A percentile compares a stretch with the other conserved stretches of the same genome.
Evolutionary conservation across 805 yeast species (phyloP).

Genomic region (Teunomyces kruisii): DNA sequence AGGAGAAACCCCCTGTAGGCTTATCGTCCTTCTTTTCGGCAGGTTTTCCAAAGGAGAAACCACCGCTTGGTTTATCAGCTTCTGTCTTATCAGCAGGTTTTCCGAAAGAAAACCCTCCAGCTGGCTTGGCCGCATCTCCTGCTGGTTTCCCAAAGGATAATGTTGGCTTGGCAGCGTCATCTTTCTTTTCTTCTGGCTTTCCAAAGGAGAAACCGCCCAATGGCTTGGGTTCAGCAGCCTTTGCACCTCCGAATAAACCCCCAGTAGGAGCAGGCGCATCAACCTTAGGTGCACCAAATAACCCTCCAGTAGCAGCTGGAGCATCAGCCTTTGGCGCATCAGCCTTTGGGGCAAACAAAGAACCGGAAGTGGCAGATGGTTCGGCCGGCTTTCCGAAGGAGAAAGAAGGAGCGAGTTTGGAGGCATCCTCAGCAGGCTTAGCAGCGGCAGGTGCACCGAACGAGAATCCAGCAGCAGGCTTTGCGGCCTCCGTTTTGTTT

Average conservation of each 20-base stretch:
- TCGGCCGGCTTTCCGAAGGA: conserved; percentile 22
- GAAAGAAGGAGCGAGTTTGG: conserved; percentile 10
- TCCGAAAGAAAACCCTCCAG: conserved; percentile 6
- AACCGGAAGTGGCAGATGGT: not conserved
- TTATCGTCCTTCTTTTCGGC: conserved; percentile 6
- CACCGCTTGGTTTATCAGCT: conserved; percentile 7
- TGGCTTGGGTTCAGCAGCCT: not conserved
- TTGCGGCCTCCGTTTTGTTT: conserved; percentile 7
- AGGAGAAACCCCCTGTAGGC: conserved; percentile 8
- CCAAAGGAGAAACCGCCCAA: conserved; percentile 6
- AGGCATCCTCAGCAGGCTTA: not conserved
- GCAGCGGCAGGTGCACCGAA: not conserved
- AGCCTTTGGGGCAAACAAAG: not conserved
- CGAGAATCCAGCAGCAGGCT: conserved; percentile 14
- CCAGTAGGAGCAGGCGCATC: not conserved
- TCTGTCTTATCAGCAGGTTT: conserved; percentile 13
- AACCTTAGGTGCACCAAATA: conserved; percentile 9
- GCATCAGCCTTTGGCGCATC: not conserved
- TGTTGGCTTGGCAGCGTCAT: conserved; percentile 11
- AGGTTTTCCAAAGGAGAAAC: conserved; percentile 5
- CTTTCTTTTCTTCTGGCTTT: conserved; percentile 13
- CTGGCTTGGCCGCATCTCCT: not conserved
- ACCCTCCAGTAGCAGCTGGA: conserved; percentile 15
- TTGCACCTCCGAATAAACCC: not conserved
- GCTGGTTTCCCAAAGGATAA: conserved; percentile 11